Evolutionary conservation across 1,139 yeast genomes (phyloP).

Genomic region (Zhuliangozyma parablackwelliae): DNA sequence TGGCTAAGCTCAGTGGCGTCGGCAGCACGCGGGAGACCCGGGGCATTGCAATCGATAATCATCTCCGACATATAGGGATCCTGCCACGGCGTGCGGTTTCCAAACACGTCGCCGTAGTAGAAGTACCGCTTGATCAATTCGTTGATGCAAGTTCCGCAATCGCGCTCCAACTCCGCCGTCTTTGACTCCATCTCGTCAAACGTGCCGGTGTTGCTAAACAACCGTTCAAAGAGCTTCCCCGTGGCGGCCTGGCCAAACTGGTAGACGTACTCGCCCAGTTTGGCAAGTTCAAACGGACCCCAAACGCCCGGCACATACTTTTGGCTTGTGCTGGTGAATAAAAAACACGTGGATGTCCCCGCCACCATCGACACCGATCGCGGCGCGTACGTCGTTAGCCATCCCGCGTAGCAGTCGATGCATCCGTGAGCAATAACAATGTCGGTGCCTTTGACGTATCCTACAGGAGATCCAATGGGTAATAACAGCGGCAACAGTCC

Average conservation of each 20-base stretch:
- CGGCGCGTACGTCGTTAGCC: constrained; percentile 32
- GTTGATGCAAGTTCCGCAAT: constrained; percentile 21
- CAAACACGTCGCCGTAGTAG: constrained; percentile 52
- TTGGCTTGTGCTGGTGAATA: constrained; percentile 16
- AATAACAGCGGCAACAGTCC: constrained; percentile 2
- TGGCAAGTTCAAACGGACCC: constrained; percentile 48
- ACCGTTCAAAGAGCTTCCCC: constrained; percentile 46
- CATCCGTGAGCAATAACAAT: constrained; percentile 40
- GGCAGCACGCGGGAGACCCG: constrained; percentile 18
- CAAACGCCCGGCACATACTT: constrained; percentile 41
- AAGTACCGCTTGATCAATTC: constrained; percentile 31
- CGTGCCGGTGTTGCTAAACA: constrained; percentile 23
- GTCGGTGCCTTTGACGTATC: constrained; percentile 2
- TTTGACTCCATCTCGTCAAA: constrained; percentile 30
- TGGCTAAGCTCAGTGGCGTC: constrained; percentile 22
- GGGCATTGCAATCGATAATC: constrained; percentile 27
- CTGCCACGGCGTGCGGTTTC: constrained; percentile 53
- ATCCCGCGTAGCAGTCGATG: constrained; percentile 57
- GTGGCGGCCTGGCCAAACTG: constrained; percentile 59
- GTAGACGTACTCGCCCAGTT: constrained; percentile 26
- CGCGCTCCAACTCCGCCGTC: constrained; percentile 18
- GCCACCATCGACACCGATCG: constrained; percentile 46
- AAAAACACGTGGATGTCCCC: constrained; percentile 58
- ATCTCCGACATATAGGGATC: constrained; percentile 48
- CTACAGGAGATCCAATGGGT: constrained; percentile 5